Evolutionary conservation across 1,139 yeast genomes (phyloP), one percentile per base, ranked within the genome.

Genomic region (Suhomyces bokatorum): DNA sequence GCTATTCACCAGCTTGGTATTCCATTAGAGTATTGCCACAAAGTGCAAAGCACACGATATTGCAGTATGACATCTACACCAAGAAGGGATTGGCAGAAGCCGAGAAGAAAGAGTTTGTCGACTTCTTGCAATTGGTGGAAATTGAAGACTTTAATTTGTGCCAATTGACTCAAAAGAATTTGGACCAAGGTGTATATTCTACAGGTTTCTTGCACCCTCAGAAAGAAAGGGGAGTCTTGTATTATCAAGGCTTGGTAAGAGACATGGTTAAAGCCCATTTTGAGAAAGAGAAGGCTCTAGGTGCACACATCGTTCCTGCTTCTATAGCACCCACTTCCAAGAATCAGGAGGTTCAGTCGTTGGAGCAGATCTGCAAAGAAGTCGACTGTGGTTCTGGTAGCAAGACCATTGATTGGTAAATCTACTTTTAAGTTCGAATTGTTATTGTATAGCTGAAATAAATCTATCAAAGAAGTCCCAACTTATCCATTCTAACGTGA

Each of bases 401-500:
- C 12, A n/a, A 24, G 32, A 13, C 33, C 16, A 17, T 37, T 12
- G 41, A 39, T 7, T 39, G 37, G 41, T 39, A 28, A 26, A 26
- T 26, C 29, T 26, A 26, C 29, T 11, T 3, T 11, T 7, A 6
- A 20, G 29, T 26, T 26, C n/a, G n/a, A 10, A 26, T 10, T 26
- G 29, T 12, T 12, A 26, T 10, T 26, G 8, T 26, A 11, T 26
- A 26, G 29, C n/a, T 12, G 29, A 26, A 26, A 10, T 26, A 26
- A 26, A 26, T 26, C 29, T 26, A 26, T 26, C 29, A 34, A 34
- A 34, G 51, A 46, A 74, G 67, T 13, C 90, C 90, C 42, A 87
- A 70, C 59, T 86, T 85, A 52, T 85, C 89, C 87, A 91, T 83
- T 74, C 99, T 83, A 36, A 93, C 85, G 65, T 89, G 89, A 41